phyloP scores from a whole-genome alignment of 2,329 filamentous ascomycete species.

The Capronia americana region DNA sequence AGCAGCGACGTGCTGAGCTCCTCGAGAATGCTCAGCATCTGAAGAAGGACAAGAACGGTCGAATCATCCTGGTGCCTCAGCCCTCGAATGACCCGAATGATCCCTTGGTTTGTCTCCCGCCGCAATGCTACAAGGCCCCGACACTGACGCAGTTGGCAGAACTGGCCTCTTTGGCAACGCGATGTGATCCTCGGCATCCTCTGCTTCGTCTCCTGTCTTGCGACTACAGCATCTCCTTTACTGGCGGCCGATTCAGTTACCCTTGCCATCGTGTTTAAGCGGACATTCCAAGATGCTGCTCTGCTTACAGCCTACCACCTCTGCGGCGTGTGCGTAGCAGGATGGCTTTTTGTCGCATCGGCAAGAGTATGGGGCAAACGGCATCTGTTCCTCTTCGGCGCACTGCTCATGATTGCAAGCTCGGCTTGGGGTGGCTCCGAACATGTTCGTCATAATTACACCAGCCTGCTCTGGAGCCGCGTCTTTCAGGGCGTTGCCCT shows the following conservation, averaged over 20 bases:
- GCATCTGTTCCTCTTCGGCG: constrained; percentile 82
- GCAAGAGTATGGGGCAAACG: constrained; percentile 92
- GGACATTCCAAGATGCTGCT: constrained; percentile 76
- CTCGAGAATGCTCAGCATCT: constrained; percentile 53
- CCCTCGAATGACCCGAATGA: constrained; percentile 91
- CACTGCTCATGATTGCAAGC: constrained; percentile 73
- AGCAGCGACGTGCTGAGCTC: constrained; percentile 34
- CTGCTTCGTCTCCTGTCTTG: constrained; percentile 80
- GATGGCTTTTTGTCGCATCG: constrained; percentile 84
- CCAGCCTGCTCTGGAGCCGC: constrained; percentile 75
- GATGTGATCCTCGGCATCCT: constrained; percentile 80
- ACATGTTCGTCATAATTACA: constrained; percentile 67
- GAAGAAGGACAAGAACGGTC: constrained; percentile 75
- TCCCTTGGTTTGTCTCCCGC: constrained; percentile 67
- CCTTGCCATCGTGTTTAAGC: constrained; percentile 69
- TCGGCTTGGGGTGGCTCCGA: constrained; percentile 77
- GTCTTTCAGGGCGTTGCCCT: constrained; percentile 85
- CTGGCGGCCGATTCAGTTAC: constrained; percentile 87
- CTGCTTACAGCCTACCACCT: constrained; percentile 87
- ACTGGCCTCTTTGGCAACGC: constrained; percentile 86
- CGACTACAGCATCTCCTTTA: constrained; percentile 81
- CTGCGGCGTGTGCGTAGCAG: constrained; percentile 79
- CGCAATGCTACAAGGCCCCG: constrained; percentile 1
- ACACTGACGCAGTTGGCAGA: constrained; percentile 53
- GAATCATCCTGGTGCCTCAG: constrained; percentile 86